Conservation (phyloP, 164 flowering plant species). For the Dillenia suffruticosa region DNA sequence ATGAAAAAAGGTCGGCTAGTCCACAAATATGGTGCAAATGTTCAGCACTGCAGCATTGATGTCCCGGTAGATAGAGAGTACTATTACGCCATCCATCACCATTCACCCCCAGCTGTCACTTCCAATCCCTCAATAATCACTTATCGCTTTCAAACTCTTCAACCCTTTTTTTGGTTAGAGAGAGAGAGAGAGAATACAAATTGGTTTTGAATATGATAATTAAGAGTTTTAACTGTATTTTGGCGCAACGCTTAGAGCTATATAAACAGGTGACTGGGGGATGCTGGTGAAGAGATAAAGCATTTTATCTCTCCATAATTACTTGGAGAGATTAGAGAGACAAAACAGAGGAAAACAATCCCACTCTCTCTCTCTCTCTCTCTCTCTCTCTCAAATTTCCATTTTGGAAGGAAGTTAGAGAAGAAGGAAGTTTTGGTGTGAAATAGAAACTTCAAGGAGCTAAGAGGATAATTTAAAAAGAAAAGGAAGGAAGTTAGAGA, state of each 20-base stretch:
- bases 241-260: neutral
- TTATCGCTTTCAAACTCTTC: too few species aligned
- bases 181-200: neutral
- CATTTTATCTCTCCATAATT: neutral
- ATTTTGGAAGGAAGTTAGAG: neutral
- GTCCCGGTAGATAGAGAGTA: too few species aligned
- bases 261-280: neutral
- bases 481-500: neutral
- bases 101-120: too few species aligned
- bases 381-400: neutral
- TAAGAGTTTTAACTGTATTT: constrained; percentile 6
- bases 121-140: too few species aligned
- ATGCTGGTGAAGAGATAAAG: neutral
- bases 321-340: neutral
- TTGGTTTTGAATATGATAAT: neutral
- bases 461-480: neutral
- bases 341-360: neutral
- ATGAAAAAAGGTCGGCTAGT: too few species aligned
- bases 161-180: neutral
- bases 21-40: too few species aligned
- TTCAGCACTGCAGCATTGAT: too few species aligned
- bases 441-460: neutral
- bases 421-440: too few species aligned
- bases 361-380: neutral
- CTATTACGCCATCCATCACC: too few species aligned